Evolutionary conservation across 2,329 filamentous ascomycete species (phyloP).

Genomic region (Trichoderma sp.): DNA sequence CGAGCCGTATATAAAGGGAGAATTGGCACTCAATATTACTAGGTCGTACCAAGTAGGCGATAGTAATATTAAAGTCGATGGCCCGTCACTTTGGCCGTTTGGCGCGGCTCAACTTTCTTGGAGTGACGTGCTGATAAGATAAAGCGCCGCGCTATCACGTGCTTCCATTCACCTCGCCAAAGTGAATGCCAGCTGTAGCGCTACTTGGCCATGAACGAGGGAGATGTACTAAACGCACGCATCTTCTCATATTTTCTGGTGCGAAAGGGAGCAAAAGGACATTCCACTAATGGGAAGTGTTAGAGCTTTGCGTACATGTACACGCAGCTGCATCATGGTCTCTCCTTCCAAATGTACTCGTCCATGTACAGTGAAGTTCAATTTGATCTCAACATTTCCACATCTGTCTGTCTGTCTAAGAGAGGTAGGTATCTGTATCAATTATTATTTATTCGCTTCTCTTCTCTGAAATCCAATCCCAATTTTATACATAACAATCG

Average conservation of each 20-base stretch:
- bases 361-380: not conserved
- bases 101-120: not conserved
- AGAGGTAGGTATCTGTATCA: not conserved
- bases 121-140: not conserved
- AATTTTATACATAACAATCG: fast-evolving
- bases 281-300: not conserved
- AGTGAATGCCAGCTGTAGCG: not conserved
- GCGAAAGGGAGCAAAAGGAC: not conserved
- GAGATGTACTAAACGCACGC: not conserved
- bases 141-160: not conserved
- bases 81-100: not conserved
- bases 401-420: not conserved
- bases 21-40: not conserved
- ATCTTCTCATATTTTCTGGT: not conserved
- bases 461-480: not conserved
- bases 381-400: not conserved
- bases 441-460: not conserved
- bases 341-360: not conserved
- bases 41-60: not conserved
- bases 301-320: not conserved
- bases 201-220: not conserved
- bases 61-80: not conserved
- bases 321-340: not conserved
- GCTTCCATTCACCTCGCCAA: not conserved
- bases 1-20: not conserved